phyloP scores from a whole-genome alignment of 352 stramenopile genomes.

The Halophytophthora polymorphica region DNA sequence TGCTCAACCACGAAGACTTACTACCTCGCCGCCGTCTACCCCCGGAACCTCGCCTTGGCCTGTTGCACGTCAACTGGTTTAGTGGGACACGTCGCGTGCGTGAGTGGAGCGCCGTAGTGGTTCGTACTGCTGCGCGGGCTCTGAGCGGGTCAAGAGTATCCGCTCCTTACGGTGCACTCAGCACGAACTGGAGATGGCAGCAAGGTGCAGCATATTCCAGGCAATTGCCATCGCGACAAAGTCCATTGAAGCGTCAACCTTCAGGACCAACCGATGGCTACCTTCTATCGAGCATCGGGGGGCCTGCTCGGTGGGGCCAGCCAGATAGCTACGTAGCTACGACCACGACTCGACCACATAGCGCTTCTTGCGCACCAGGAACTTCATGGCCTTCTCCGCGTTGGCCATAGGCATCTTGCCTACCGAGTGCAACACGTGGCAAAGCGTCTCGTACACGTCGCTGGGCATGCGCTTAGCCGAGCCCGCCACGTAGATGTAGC shows the following conservation, averaged over 20 bases:
- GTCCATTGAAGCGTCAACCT: not conserved
- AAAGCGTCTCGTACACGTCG: conserved; percentile 88
- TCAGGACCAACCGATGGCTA: not conserved
- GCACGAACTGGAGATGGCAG: too few species aligned
- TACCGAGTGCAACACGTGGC: conserved; percentile 79
- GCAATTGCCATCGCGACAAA: not conserved
- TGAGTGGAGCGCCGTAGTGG: too few species aligned
- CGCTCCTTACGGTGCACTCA: too few species aligned
- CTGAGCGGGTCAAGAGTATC: too few species aligned
- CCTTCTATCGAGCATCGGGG: not conserved
- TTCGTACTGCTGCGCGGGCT: too few species aligned
- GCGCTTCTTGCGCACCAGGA: conserved; percentile 64
- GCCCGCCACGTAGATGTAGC: conserved; percentile 83
- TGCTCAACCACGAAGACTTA: too few species aligned
- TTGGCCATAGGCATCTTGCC: conserved; percentile 64
- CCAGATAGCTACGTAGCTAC: too few species aligned
- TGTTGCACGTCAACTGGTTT: too few species aligned
- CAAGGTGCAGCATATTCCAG: not conserved
- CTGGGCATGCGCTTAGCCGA: conserved; percentile 91
- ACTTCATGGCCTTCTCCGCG: conserved; percentile 75
- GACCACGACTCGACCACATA: conserved; percentile 89
- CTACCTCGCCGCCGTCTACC: too few species aligned
- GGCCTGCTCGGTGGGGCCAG: too few species aligned
- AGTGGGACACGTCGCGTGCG: too few species aligned
- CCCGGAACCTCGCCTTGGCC: too few species aligned